phyloP scores from a whole-genome alignment of 495 filamentous ascomycete species.

The Glarea lozoyensis region DNA sequence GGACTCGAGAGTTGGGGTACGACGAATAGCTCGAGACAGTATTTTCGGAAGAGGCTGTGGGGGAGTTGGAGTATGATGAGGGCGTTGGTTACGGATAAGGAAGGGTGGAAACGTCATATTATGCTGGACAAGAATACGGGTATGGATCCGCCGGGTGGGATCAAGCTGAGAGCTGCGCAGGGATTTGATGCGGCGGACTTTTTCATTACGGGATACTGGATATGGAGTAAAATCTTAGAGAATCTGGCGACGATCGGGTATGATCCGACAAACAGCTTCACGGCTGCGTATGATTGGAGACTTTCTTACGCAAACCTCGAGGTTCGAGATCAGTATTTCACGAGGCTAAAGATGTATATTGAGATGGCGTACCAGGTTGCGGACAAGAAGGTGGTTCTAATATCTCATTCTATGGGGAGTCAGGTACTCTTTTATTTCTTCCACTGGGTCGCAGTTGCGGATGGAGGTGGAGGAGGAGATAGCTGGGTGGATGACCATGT shows the following conservation, averaged over 20 bases:
- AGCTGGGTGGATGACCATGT: conserved; percentile 87
- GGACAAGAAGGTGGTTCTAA: conserved; percentile 73
- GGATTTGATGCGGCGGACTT: conserved; percentile 99
- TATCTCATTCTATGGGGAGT: conserved; percentile 94
- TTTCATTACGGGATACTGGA: conserved; percentile 87
- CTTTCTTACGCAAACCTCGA: conserved; percentile 87
- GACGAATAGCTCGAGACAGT: conserved; percentile 65
- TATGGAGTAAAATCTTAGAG: conserved; percentile 97
- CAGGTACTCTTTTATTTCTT: conserved; percentile 96
- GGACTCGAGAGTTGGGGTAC: conserved; percentile 97
- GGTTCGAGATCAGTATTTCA: conserved; percentile 86
- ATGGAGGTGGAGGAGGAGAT: conserved; percentile 70
- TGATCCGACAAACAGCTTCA: conserved; percentile 91
- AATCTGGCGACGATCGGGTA: conserved; percentile 94
- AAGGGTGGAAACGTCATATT: conserved; percentile 89
- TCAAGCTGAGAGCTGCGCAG: conserved; percentile 90
- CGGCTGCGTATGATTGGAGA: conserved; percentile 96
- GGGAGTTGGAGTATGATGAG: conserved; percentile 98
- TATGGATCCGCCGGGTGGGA: conserved; percentile 72
- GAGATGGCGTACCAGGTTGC: conserved; percentile 64
- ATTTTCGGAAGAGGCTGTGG: conserved; percentile 91
- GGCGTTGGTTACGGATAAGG: conserved; percentile 85
- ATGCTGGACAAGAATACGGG: conserved; percentile 92
- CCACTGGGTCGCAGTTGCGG: conserved; percentile 85
- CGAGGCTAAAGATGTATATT: conserved; percentile 78